Conservation (phyloP, 2,329 filamentous ascomycete species). For the Pseudocercospora eumusae region DNA sequence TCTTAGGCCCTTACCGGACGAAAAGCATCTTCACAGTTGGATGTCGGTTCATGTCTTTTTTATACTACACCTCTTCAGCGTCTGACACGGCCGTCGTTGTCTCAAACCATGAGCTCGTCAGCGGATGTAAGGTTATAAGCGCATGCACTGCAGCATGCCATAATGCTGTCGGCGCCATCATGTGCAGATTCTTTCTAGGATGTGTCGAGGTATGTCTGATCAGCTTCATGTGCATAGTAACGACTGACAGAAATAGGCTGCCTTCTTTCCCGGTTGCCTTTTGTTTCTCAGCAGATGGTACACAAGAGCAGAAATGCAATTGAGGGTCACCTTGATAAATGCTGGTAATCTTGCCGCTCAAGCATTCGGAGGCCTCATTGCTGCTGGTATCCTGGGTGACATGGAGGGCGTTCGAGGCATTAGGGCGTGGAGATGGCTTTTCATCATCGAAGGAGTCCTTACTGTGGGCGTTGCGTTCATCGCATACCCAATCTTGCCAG, state of each 20-base stretch:
- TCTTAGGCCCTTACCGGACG: neutral
- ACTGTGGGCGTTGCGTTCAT: conserved; percentile 14
- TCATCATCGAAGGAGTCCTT: conserved; percentile 35
- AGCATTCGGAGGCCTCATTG: conserved; percentile 45
- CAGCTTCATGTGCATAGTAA: neutral
- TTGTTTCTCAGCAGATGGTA: conserved; percentile 43
- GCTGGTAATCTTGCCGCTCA: conserved; percentile 45
- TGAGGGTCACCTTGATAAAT: conserved; percentile 43
- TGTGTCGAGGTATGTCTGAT: conserved; percentile 4
- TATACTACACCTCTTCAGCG: neutral
- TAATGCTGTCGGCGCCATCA: conserved; percentile 23
- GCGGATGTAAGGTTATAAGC: conserved; percentile 35
- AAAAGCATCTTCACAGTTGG: neutral
- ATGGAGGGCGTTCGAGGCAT: conserved; percentile 43
- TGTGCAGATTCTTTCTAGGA: conserved; percentile 29
- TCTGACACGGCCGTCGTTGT: neutral
- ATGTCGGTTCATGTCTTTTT: neutral
- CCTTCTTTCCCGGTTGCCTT: conserved; percentile 41
- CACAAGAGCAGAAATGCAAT: conserved; percentile 43
- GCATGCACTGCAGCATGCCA: conserved; percentile 40
- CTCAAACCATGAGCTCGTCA: neutral
- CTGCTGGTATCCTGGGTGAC: conserved; percentile 36
- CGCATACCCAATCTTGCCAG: conserved; percentile 22
- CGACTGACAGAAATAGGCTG: conserved; percentile 20
- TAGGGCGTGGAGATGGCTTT: conserved; percentile 46